phyloP scores from a whole-genome alignment of 306 rosid species.

The Cyclanthera cordifolia region DNA sequence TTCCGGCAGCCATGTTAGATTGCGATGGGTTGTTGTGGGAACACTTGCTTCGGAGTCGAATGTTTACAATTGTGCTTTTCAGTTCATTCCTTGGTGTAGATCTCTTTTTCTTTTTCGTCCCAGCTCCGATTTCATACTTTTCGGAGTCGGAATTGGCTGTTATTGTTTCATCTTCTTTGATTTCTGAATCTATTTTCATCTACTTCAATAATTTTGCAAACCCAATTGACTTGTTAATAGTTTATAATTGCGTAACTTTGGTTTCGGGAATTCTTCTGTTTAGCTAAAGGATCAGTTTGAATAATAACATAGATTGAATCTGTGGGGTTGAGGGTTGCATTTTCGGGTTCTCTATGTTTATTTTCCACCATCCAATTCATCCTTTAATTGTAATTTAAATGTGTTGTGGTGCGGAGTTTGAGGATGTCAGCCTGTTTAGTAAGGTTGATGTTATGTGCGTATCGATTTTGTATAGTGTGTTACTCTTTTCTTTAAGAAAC shows the following conservation, averaged over 20 bases:
- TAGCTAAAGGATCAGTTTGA: background rate
- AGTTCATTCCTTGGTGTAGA: background rate
- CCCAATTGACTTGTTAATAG: background rate
- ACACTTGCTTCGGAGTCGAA: background rate
- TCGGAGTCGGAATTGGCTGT: background rate
- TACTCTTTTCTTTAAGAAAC: background rate
- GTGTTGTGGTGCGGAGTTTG: background rate
- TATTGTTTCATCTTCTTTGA: background rate
- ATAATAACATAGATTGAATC: background rate
- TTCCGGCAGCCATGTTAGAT: background rate
- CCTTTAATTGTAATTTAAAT: background rate
- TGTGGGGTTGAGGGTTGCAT: background rate
- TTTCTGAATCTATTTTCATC: background rate
- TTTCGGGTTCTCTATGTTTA: background rate
- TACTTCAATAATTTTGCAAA: background rate
- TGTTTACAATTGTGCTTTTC: background rate
- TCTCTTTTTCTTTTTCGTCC: constrained; percentile 3
- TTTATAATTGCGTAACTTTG: background rate
- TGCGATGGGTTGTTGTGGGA: background rate
- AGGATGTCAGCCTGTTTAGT: background rate
- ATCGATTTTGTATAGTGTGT: background rate
- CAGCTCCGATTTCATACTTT: background rate
- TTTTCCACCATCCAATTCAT: background rate
- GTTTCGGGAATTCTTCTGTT: background rate
- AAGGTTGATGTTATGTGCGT: background rate